phyloP scores from a whole-genome alignment of 2,329 filamentous ascomycete species.

The Clonostachys rosea region DNA sequence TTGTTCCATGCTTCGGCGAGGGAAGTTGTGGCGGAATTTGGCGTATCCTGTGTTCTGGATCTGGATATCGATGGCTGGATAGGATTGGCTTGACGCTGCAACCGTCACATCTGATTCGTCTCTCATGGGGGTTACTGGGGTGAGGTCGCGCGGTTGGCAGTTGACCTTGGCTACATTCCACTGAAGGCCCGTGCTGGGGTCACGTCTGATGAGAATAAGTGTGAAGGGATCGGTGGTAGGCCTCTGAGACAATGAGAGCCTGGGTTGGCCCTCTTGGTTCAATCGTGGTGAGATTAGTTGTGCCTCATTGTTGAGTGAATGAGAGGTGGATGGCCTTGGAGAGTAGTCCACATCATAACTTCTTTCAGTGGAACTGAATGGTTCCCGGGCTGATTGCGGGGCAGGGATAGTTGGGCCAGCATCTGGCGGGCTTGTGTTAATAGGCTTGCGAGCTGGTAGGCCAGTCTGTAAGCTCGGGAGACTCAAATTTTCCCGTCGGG shows the following conservation, averaged over 20 bases:
- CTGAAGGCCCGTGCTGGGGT: constrained; percentile 63
- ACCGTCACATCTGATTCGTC: neutral
- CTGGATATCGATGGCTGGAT: constrained; percentile 45
- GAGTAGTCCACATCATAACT: no score
- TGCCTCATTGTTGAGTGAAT: no score
- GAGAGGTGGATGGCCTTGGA: no score
- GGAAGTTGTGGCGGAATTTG: constrained; percentile 48
- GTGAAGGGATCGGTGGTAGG: constrained; percentile 30
- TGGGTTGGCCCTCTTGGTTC: no score
- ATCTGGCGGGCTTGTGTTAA: neutral
- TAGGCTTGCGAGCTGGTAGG: constrained; percentile 2
- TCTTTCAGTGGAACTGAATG: no score
- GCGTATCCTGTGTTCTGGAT: constrained; percentile 53
- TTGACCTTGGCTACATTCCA: constrained; percentile 71
- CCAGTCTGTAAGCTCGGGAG: neutral
- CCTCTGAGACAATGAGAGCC: no score
- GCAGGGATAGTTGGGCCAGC: no score
- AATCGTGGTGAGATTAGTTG: no score
- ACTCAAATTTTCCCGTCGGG: neutral
- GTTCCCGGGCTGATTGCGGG: no score
- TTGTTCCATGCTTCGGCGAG: constrained; percentile 25
- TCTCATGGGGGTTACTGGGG: neutral
- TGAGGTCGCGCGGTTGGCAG: constrained; percentile 40
- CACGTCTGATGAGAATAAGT: constrained; percentile 66
- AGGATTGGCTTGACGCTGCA: neutral